These are phyloP conservation scores for Xylariaceae sp. DNA, from an alignment of 2,329 filamentous ascomycete genomes.

Conservation along the genomic window DNA sequence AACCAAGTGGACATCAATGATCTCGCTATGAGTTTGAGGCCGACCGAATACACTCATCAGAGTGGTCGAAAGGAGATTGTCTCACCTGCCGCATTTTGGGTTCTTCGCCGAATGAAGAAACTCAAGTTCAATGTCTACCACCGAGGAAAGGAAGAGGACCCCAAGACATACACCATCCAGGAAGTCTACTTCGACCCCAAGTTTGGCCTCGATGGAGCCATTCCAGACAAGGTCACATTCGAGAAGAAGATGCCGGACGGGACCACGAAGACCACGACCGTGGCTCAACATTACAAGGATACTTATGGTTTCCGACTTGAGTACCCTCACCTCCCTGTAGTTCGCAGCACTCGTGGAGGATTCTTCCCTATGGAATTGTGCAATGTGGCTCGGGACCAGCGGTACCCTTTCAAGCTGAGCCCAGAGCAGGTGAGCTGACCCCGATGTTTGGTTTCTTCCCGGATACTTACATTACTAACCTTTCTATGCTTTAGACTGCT, in stretches of 20 bases:
- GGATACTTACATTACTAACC: no score
- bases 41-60: slow-evolving; percentile 2
- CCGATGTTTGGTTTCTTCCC: no score
- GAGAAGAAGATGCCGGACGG: slow-evolving; percentile 38
- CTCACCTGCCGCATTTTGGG: slow-evolving; percentile 48
- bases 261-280: slow-evolving; percentile 32
- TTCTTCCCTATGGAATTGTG: slow-evolving; percentile 60
- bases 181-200: slow-evolving; percentile 43
- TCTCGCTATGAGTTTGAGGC: no score
- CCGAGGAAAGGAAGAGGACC: slow-evolving; percentile 40
- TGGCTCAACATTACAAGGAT: slow-evolving; percentile 52
- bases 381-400: slow-evolving; percentile 47
- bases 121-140: slow-evolving; percentile 54
- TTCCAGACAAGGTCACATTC: slow-evolving; percentile 52
- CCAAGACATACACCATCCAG: slow-evolving; percentile 48
- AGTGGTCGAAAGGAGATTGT: slow-evolving; percentile 23
- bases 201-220: slow-evolving; percentile 41
- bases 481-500: slow-evolving; percentile 67
- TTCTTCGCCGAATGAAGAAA: slow-evolving; percentile 48
- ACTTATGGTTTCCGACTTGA: slow-evolving; percentile 48
- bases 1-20: no score
- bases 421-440: slow-evolving; percentile 46
- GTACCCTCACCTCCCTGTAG: slow-evolving; percentile 47
- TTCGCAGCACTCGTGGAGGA: slow-evolving; percentile 50
- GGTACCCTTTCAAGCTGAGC: slow-evolving; percentile 58